phyloP scores from a whole-genome alignment of 176 grass and related monocot genomes.

The Musa schizocarpa region DNA sequence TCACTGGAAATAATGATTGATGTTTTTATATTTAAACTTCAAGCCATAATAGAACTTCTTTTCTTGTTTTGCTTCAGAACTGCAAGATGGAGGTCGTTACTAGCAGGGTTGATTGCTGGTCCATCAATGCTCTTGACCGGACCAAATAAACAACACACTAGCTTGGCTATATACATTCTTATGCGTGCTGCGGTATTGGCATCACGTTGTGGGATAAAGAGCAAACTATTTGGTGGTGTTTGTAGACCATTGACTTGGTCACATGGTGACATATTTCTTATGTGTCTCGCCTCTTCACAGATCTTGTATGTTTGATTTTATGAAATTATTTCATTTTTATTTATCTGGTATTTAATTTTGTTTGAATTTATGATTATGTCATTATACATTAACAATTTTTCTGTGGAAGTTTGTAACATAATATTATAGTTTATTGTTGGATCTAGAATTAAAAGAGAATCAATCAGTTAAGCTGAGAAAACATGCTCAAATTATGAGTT shows the following conservation, averaged over 20 bases:
- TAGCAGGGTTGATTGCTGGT: conserved; percentile 82
- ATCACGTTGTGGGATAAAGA: conserved; percentile 93
- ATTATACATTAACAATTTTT: background rate
- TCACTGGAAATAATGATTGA: background rate
- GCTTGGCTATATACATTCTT: conserved; percentile 92
- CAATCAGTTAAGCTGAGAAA: background rate
- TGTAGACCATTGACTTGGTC: conserved; percentile 97
- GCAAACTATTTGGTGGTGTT: conserved; percentile 68
- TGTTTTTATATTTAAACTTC: conserved; percentile 9
- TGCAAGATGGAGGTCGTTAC: conserved; percentile 77
- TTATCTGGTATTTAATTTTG: background rate
- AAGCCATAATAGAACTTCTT: background rate
- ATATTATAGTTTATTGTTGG: background rate
- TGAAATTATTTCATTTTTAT: conserved; percentile 13
- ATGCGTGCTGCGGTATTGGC: conserved; percentile 80
- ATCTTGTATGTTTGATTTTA: conserved; percentile 59
- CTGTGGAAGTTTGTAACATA: background rate
- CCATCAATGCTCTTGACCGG: conserved; percentile 94
- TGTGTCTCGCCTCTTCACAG: conserved; percentile 92
- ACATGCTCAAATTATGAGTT: background rate
- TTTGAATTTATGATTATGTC: background rate
- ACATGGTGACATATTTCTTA: conserved; percentile 92
- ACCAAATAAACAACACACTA: conserved; percentile 79
- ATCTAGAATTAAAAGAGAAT: background rate
- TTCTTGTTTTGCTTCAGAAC: conserved; percentile 64